Percentiles rank a stretch among this genome's conserved stretches.
Conservation (phyloP, 495 filamentous ascomycete genomes). For the Penicillium nucicola region DNA sequence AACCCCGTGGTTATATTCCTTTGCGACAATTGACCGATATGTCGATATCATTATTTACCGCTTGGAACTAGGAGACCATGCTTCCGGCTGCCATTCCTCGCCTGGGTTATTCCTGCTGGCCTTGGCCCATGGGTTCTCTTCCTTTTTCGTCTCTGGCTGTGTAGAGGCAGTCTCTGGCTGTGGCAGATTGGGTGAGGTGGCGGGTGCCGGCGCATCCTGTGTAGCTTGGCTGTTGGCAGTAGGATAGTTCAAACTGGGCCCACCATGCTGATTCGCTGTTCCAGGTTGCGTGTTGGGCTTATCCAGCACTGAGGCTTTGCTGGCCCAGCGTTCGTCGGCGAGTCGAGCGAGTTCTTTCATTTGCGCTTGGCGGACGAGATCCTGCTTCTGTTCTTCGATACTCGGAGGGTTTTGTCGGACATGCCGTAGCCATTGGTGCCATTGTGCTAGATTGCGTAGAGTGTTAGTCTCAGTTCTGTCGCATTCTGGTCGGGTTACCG, state of each 20-base stretch:
- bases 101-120: conserved; percentile 48
- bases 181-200: not conserved
- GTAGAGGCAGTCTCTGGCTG: conserved; percentile 6
- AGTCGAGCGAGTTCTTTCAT: conserved; percentile 72
- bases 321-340: conserved; percentile 84
- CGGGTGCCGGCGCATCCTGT: conserved; percentile 10
- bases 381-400: conserved; percentile 69
- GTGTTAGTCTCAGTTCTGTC: conserved; percentile 1
- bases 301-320: conserved; percentile 65
- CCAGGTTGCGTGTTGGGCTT: conserved; percentile 45
- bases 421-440: conserved; percentile 96
- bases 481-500: not conserved
- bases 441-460: conserved; percentile 59
- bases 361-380: conserved; percentile 61
- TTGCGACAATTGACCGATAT: not conserved
- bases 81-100: conserved; percentile 73
- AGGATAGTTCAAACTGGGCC: conserved; percentile 24
- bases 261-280: conserved; percentile 33
- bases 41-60: conserved; percentile 21
- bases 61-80: conserved; percentile 55
- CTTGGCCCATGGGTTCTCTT: conserved; percentile 62
- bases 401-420: conserved; percentile 68
- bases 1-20: not conserved
- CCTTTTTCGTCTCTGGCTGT: conserved; percentile 20
- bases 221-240: conserved; percentile 2